Conservation (phyloP, 73 alveolate genomes). For the Durusdinium trenchii region DNA sequence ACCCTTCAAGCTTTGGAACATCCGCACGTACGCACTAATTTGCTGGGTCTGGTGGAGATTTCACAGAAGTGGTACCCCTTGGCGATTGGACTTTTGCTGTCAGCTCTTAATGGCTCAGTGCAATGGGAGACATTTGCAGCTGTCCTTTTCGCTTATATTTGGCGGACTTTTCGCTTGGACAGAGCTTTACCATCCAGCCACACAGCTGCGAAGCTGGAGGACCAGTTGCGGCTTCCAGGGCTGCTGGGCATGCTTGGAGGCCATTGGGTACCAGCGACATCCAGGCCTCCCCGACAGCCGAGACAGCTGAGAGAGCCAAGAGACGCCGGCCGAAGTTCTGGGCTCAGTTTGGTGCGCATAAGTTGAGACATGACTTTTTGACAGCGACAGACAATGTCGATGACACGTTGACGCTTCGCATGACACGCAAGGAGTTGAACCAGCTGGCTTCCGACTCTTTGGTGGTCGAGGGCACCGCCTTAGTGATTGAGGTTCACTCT, state of each 20-base stretch:
- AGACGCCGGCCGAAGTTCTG: background rate
- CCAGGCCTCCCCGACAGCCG: constrained; percentile 4
- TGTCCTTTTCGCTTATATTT: constrained; percentile 24
- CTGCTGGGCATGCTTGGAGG: constrained; percentile 59
- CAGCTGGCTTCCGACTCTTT: constrained; percentile 38
- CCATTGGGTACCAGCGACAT: constrained; percentile 23
- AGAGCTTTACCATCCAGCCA: constrained; percentile 14
- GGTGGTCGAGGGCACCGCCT: constrained; percentile 86
- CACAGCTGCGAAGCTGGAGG: constrained; percentile 54
- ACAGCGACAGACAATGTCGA: too few species aligned
- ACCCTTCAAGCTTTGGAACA: constrained; percentile 68
- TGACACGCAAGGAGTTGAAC: background rate
- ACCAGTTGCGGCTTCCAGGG: constrained; percentile 33
- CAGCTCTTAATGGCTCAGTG: constrained; percentile 36
- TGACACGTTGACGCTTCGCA: too few species aligned
- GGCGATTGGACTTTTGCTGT: constrained; percentile 37
- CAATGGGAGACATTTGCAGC: constrained; percentile 85
- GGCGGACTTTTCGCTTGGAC: constrained; percentile 44
- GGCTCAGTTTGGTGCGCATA: background rate
- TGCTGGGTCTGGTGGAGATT: constrained; percentile 67
- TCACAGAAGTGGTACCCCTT: constrained; percentile 71
- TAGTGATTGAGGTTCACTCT: background rate
- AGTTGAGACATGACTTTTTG: background rate
- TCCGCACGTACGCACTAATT: constrained; percentile 13
- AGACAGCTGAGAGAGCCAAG: background rate